Conservation (phyloP, 202 grass and related monocot genomes). For the Bolboschoenoplectus hybrid region DNA sequence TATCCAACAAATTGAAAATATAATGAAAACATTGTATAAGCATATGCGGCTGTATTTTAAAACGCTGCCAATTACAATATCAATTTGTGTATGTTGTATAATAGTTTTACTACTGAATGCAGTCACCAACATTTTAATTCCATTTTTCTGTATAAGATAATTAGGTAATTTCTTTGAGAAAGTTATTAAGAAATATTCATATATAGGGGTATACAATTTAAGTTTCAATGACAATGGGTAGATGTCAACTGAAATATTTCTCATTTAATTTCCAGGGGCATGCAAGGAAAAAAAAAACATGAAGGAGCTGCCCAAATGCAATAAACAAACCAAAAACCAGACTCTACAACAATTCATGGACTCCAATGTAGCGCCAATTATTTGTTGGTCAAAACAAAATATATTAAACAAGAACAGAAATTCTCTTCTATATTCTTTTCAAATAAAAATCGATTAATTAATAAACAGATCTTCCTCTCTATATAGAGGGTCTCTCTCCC, state of each 20-base stretch:
- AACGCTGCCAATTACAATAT: neutral
- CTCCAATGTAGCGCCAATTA: conserved; percentile 5
- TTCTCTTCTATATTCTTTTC: neutral
- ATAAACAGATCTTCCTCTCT: neutral
- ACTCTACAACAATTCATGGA: conserved; percentile 16
- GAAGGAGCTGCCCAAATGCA: neutral
- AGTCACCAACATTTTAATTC: neutral
- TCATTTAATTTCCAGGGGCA: conserved; percentile 3
- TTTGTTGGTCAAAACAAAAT: conserved; percentile 12
- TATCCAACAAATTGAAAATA: neutral
- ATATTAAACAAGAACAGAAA: neutral
- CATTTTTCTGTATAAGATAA: neutral
- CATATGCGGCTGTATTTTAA: no score
- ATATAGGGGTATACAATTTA: neutral
- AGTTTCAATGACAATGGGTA: neutral
- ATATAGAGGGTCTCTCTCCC: neutral
- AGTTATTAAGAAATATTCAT: neutral
- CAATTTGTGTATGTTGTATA: neutral
- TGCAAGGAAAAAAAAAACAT: neutral
- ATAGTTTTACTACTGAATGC: neutral
- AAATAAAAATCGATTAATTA: conserved; percentile 4
- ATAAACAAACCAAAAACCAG: neutral
- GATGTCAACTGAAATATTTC: neutral
- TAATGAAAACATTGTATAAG: no score
- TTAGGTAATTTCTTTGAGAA: neutral